A percentile compares a stretch with the other conserved stretches of the same genome.
phyloP scores from a whole-genome alignment of 2,329 filamentous ascomycete species.

The Fusarium foetens region DNA sequence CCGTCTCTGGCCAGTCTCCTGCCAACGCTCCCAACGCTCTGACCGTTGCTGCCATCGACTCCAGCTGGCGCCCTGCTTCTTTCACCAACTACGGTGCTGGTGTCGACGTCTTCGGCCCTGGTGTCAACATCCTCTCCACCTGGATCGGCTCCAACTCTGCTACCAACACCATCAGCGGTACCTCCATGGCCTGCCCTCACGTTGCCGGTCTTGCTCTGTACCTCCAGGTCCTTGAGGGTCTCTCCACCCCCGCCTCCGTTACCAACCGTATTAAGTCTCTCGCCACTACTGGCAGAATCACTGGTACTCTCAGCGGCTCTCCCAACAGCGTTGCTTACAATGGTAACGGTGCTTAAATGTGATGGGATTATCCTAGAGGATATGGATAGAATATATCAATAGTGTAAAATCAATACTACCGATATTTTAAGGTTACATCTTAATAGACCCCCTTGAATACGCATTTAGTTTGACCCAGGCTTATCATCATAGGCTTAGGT shows the following conservation, averaged over 20 bases:
- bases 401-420: not conserved
- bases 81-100: slow-evolving; percentile 62
- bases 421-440: not conserved
- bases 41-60: slow-evolving; percentile 60
- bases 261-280: slow-evolving; percentile 55
- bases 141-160: slow-evolving; percentile 53
- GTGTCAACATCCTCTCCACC: slow-evolving; percentile 52
- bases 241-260: slow-evolving; percentile 56
- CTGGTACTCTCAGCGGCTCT: slow-evolving; percentile 51
- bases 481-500: fast-evolving
- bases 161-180: slow-evolving; percentile 53
- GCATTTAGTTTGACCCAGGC: fast-evolving
- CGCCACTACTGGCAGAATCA: slow-evolving; percentile 52
- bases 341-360: slow-evolving; percentile 46
- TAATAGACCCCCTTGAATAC: fast-evolving
- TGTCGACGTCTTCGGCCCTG: slow-evolving; percentile 57
- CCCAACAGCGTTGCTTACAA: slow-evolving; percentile 61
- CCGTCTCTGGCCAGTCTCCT: slow-evolving; percentile 58
- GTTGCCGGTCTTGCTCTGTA: slow-evolving; percentile 55
- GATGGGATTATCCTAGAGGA: not conserved
- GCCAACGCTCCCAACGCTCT: slow-evolving; percentile 57
- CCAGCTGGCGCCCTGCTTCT: slow-evolving; percentile 50
- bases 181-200: slow-evolving; percentile 56
- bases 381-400: not conserved
- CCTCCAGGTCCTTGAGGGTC: slow-evolving; percentile 57